These are phyloP conservation scores for Gynandropsis gynandra DNA, from an alignment of 345 rosid genomes.

Conservation along the genomic window DNA sequence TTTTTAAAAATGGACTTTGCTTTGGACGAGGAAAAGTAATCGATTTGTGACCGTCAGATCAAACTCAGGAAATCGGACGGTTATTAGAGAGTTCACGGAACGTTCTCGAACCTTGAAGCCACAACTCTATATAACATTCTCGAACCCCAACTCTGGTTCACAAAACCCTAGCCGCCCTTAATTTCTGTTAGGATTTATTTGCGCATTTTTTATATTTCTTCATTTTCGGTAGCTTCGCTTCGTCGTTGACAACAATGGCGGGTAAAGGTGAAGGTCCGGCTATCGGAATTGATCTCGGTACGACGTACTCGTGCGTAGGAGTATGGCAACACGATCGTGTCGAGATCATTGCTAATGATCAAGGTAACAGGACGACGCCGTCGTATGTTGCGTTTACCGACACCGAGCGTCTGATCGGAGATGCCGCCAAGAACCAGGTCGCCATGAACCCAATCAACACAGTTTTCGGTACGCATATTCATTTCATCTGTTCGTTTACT, in stretches of 20 bases:
- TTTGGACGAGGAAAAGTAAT: neutral
- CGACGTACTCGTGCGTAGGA: slow-evolving; percentile 69
- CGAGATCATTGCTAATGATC: slow-evolving; percentile 72
- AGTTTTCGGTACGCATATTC: slow-evolving; percentile 52
- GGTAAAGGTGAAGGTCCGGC: slow-evolving; percentile 81
- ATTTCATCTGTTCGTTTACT: neutral
- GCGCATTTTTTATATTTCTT: neutral
- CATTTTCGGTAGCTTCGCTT: neutral
- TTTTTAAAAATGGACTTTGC: no score
- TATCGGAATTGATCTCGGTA: slow-evolving; percentile 68
- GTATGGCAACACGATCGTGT: slow-evolving; percentile 81
- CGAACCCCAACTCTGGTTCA: neutral
- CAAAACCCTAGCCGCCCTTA: slow-evolving; percentile 33
- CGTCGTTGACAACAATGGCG: slow-evolving; percentile 36
- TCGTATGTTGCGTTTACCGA: slow-evolving; percentile 63
- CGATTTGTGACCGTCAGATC: slow-evolving; percentile 28
- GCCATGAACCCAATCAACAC: slow-evolving; percentile 72
- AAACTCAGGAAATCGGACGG: slow-evolving; percentile 25
- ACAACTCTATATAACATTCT: slow-evolving; percentile 28
- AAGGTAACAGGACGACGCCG: slow-evolving; percentile 68
- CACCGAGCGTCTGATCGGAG: slow-evolving; percentile 65
- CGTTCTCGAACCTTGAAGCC: slow-evolving; percentile 29
- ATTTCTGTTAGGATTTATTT: neutral
- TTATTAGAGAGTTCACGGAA: slow-evolving; percentile 14
- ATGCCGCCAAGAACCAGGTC: slow-evolving; percentile 79